A percentile compares a stretch with the other conserved stretches of the same genome.
These are phyloP conservation scores for Coemansia sp. DNA, from an alignment of 192 early-diverging fungal species.

Conservation along the genomic window DNA sequence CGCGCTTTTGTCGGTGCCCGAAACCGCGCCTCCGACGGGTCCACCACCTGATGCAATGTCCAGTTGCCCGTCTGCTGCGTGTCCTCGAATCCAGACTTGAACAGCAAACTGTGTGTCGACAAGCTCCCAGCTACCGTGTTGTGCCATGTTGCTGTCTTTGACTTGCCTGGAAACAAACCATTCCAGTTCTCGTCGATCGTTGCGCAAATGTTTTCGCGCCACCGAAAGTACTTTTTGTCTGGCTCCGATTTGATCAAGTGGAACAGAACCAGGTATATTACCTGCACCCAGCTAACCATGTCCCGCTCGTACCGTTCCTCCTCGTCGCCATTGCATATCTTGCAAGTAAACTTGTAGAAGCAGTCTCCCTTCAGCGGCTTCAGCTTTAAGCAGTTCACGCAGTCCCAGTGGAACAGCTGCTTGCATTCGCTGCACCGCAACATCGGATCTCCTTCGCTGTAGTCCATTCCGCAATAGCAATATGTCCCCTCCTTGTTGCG, in stretches of 20 bases:
- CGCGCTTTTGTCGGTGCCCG: slow-evolving; percentile 26
- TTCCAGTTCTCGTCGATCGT: slow-evolving; percentile 79
- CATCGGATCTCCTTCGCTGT: slow-evolving; percentile 62
- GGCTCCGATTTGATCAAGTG: slow-evolving; percentile 65
- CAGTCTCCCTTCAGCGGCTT: slow-evolving; percentile 68
- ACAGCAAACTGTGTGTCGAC: slow-evolving; percentile 74
- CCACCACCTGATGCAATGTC: slow-evolving; percentile 29
- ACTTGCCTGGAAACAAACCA: slow-evolving; percentile 65
- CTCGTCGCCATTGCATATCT: slow-evolving; percentile 64
- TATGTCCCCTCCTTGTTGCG: slow-evolving; percentile 68
- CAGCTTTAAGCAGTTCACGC: slow-evolving; percentile 58
- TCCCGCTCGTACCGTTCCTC: slow-evolving; percentile 68
- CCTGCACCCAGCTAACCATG: slow-evolving; percentile 67
- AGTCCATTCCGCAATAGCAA: slow-evolving; percentile 79
- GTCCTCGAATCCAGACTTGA: slow-evolving; percentile 72
- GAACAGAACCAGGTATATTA: slow-evolving; percentile 76
- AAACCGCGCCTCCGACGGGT: slow-evolving; percentile 18
- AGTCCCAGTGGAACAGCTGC: slow-evolving; percentile 76
- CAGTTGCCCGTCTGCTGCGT: slow-evolving; percentile 68
- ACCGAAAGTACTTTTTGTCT: slow-evolving; percentile 68
- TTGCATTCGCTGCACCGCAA: slow-evolving; percentile 64
- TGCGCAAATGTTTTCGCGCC: slow-evolving; percentile 78
- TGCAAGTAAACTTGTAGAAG: slow-evolving; percentile 76
- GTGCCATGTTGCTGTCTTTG: slow-evolving; percentile 76
- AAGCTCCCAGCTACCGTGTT: slow-evolving; percentile 83